Conservation (phyloP, 169 alveolate species). For the Plasmodium sp. region DNA sequence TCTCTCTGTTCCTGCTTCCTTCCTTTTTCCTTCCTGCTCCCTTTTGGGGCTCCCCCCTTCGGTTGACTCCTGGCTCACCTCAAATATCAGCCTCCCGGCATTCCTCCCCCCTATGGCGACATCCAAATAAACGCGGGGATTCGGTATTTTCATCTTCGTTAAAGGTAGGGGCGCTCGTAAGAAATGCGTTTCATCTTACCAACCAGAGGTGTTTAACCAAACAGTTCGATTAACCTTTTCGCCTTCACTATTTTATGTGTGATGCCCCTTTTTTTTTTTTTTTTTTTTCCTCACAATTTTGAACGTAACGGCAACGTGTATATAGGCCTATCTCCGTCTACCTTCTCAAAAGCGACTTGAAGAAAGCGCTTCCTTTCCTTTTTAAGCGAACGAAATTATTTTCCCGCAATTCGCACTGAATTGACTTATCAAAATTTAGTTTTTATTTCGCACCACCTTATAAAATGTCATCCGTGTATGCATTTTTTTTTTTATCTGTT, state of each 20-base stretch:
- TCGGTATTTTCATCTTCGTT: constrained; percentile 80
- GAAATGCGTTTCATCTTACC: neutral
- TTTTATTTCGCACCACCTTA: neutral
- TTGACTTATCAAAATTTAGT: neutral
- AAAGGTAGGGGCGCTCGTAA: neutral
- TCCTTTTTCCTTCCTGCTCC: neutral
- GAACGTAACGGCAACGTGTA: neutral
- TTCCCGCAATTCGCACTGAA: neutral
- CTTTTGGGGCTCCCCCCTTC: neutral
- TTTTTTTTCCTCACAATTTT: neutral
- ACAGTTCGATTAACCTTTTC: neutral
- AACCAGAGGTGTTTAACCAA: neutral
- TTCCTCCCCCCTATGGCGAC: constrained; percentile 86
- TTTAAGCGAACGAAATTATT: neutral
- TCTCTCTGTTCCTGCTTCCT: neutral
- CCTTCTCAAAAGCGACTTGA: neutral
- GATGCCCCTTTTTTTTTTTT: neutral
- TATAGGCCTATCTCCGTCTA: neutral
- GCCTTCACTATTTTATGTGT: neutral
- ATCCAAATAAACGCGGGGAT: constrained; percentile 88
- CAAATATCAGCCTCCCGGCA: constrained; percentile 86
- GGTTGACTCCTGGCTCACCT: constrained; percentile 49
- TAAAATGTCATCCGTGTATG: neutral
- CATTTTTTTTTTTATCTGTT: neutral
- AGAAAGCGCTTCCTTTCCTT: neutral